Percentiles rank a stretch among this genome's conserved stretches.
Conservation (phyloP, 345 rosid species). For the Balakata baccata region DNA sequence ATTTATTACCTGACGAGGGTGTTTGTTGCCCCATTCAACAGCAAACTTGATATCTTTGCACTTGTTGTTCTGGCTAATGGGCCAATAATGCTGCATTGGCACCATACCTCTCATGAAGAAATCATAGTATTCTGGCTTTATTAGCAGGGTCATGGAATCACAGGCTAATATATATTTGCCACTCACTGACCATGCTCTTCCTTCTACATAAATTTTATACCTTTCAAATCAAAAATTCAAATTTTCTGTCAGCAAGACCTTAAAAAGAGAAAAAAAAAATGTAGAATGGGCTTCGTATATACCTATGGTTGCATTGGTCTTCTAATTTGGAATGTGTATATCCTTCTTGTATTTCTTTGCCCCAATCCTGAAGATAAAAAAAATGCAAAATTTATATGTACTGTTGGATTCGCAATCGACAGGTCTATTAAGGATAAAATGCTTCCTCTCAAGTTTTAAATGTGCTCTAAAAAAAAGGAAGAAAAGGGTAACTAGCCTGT, state of each 20-base stretch:
- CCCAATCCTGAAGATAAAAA: conserved; percentile 13
- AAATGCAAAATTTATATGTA: no score
- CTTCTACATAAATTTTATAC: conserved; percentile 73
- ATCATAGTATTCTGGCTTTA: conserved; percentile 50
- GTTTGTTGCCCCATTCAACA: conserved; percentile 73
- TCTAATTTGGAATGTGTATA: conserved; percentile 14
- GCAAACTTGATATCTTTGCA: conserved; percentile 65
- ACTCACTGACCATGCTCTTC: conserved; percentile 83
- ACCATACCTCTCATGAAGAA: conserved; percentile 65
- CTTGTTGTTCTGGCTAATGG: conserved; percentile 45
- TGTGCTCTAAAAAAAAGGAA: no score
- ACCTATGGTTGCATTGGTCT: conserved; percentile 25
- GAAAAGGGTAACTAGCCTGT: conserved; percentile 38
- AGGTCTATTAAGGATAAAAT: no score
- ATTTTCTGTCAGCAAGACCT: background rate
- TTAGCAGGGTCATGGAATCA: conserved; percentile 54
- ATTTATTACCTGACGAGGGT: conserved; percentile 33
- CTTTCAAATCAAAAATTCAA: conserved; percentile 24
- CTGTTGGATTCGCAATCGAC: no score
- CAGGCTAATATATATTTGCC: conserved; percentile 83
- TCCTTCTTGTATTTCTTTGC: conserved; percentile 2
- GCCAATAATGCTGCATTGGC: conserved; percentile 81
- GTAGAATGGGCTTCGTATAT: background rate
- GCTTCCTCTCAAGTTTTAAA: no score
- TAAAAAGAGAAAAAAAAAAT: background rate